Conservation (phyloP, 805 yeast genomes). For the Saccharomycopsis lassenensis region DNA sequence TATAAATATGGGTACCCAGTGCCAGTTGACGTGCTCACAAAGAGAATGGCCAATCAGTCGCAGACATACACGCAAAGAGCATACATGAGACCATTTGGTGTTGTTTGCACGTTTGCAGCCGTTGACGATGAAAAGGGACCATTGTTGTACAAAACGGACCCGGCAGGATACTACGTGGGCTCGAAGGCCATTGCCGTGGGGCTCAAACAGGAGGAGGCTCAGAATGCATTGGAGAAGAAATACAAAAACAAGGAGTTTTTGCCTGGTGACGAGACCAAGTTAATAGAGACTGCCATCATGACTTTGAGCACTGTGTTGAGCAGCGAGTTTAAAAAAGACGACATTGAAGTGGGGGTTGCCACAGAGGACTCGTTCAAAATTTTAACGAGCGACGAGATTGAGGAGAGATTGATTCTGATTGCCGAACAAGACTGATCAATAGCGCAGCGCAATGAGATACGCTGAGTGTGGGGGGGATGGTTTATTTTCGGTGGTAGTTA, state of each 20-base stretch:
- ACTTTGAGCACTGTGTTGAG: constrained; percentile 80
- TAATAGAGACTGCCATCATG: constrained; percentile 81
- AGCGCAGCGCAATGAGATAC: too few relatives aligned
- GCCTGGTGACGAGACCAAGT: constrained; percentile 77
- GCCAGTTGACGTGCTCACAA: constrained; percentile 88
- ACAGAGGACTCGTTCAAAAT: constrained; percentile 54
- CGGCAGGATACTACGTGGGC: constrained; percentile 92
- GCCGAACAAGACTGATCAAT: constrained; percentile 79
- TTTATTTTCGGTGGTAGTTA: too few relatives aligned
- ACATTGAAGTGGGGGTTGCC: constrained; percentile 88
- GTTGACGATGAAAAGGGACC: constrained; percentile 90
- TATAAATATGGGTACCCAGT: constrained; percentile 94
- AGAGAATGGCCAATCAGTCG: constrained; percentile 90
- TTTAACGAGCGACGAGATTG: constrained; percentile 79
- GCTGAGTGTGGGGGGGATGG: too few relatives aligned
- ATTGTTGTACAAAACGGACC: constrained; percentile 83
- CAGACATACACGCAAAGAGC: constrained; percentile 97
- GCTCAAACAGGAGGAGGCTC: constrained; percentile 94
- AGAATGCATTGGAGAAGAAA: constrained; percentile 80
- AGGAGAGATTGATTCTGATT: constrained; percentile 84
- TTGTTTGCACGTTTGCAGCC: constrained; percentile 77
- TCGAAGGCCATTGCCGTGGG: constrained; percentile 92
- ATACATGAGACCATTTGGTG: constrained; percentile 97
- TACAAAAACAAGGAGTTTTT: constrained; percentile 63
- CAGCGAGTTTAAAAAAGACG: constrained; percentile 89